phyloP scores from a whole-genome alignment of 2,329 filamentous ascomycete genomes.

The Ramularia endophylla region DNA sequence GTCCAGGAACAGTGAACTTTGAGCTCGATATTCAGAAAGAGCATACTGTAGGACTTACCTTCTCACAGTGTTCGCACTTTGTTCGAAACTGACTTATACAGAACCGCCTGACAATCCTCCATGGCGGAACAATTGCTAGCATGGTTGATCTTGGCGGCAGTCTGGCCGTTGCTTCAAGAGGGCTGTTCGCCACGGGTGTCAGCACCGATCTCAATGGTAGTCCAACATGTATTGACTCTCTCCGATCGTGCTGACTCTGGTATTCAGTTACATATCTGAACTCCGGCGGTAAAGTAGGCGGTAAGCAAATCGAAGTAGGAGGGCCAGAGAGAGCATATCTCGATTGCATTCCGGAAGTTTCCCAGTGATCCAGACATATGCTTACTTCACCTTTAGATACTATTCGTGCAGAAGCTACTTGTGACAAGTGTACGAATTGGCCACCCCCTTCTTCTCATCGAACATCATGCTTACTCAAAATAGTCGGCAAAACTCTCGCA shows the following conservation, averaged over 20 bases:
- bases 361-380: too few relatives aligned
- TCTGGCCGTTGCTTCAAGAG: conserved; percentile 58
- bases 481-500: conserved; percentile 60
- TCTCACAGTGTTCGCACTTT: background rate
- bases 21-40: conserved; percentile 68
- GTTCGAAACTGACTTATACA: conserved; percentile 28
- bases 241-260: too few relatives aligned
- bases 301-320: too few relatives aligned
- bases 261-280: conserved; percentile 57
- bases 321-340: too few relatives aligned
- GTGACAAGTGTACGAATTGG: conserved; percentile 54
- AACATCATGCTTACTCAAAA: background rate
- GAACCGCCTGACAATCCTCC: conserved; percentile 71
- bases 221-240: too few relatives aligned
- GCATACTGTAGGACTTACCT: conserved; percentile 59
- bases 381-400: too few relatives aligned
- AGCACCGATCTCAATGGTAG: conserved; percentile 60
- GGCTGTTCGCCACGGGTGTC: conserved; percentile 60
- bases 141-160: conserved; percentile 65
- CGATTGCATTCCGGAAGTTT: too few relatives aligned
- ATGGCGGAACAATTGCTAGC: conserved; percentile 73
- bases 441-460: background rate
- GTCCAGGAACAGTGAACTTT: conserved; percentile 65
- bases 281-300: conserved; percentile 59
- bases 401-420: conserved; percentile 49